Evolutionary conservation across 2,329 filamentous ascomycete species (phyloP).

Genomic region (Massarina eburnea): DNA sequence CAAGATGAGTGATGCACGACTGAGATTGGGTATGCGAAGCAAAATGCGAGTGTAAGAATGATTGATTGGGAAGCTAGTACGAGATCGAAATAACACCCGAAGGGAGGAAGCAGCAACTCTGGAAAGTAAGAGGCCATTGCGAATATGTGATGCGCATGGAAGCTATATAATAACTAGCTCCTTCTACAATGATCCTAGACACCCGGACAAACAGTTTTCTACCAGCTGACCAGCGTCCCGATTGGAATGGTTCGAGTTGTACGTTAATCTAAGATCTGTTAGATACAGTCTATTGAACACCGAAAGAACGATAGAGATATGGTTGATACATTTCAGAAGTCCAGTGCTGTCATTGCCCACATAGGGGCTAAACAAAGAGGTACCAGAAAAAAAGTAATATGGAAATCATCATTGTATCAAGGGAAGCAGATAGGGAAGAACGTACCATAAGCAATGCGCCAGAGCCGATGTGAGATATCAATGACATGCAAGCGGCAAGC

Average conservation of each 20-base stretch:
- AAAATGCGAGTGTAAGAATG: not conserved
- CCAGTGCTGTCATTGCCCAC: constrained; percentile 41
- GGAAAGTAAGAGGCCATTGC: too few relatives aligned
- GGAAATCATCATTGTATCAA: constrained; percentile 67
- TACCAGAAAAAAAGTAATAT: constrained; percentile 60
- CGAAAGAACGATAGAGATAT: not conserved
- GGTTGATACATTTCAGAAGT: constrained; percentile 33
- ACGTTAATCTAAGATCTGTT: not conserved
- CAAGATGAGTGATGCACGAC: not conserved
- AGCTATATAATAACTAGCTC: not conserved
- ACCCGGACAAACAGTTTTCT: not conserved
- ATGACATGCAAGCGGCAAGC: not conserved
- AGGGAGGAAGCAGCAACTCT: not conserved
- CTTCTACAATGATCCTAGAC: not conserved
- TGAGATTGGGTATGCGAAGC: not conserved
- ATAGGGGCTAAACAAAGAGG: constrained; percentile 64
- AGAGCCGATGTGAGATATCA: not conserved
- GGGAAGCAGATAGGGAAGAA: not conserved
- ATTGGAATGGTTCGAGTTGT: not conserved
- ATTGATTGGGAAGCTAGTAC: not conserved
- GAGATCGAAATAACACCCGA: not conserved
- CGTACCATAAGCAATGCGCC: constrained; percentile 33
- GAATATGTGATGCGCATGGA: not conserved
- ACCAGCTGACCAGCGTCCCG: not conserved
- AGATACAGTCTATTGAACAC: not conserved